Base-by-base conservation (phyloP, 2,329 filamentous ascomycete species). In the Colletotrichum sojae region DNA sequence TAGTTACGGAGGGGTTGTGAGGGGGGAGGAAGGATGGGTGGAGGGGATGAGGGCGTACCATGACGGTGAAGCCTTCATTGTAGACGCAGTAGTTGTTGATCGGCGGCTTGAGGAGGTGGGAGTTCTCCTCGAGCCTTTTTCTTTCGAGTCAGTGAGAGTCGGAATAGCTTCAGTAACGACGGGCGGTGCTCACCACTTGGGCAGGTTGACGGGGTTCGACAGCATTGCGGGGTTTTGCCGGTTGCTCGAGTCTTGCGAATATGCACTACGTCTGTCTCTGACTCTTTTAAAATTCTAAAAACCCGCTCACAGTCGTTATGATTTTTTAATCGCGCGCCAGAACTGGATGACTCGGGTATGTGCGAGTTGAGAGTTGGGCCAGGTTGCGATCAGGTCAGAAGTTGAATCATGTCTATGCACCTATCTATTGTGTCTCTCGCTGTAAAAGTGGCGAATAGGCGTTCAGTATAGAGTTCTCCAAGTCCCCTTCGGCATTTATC, bases 41-140 rank as follows among this genome's bases (percentile, higher is more conserved):
- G 60, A 27, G 20, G 6, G 15, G 31, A 16, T 25, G 18, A 6
- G 12, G 13, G 56, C 73, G 58, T 73, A 91, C 91, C 93, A 96
- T 96, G 78, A 96, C 92, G 49, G 92, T 94, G 69, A 95, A 89
- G 76, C 89, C 88, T 63, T 92, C 88, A 78, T 97, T 92, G 84
- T 97, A 97, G 76, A 98, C 94, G 83, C 95, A 98, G 85, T 96
- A 97, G 84, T 98, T 98, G 84, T 98, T 98, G 77, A 98, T 91
- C 1, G 96, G 96, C 0, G 96, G 96, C 80, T 97, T 90, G 67
- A 98, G 89, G 71, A 98, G 91, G 79, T 98, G 95, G 0, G 92
- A 92, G 82, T 98, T 98, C 79, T 95, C 89, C 76, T 94, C 88
- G 48, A 99, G 91, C 95, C 95, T 98, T 27, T 54, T 71, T 56